These are phyloP conservation scores for Trypanosoma brucei DNA, from an alignment of 208 protist genomes.

Conservation along the genomic window DNA sequence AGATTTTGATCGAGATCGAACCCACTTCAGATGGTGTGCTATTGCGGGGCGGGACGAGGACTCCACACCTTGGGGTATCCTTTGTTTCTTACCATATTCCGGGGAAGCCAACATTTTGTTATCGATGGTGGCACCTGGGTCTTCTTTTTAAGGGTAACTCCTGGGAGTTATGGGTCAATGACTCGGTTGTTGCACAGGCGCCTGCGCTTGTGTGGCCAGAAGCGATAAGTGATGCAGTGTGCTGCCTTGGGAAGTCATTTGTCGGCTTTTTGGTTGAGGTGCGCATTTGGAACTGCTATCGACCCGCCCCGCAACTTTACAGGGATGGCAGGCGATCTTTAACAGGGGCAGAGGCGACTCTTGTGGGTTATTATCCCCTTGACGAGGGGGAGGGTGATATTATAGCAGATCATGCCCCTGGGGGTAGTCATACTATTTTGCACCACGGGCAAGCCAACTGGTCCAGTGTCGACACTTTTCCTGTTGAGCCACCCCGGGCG, in stretches of 20 bases:
- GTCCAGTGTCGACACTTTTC: conserved; percentile 47
- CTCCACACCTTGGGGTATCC: conserved; percentile 70
- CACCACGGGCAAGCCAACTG: conserved; percentile 42
- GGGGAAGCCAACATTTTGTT: conserved; percentile 35
- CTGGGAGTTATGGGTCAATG: conserved; percentile 83
- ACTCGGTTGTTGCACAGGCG: conserved; percentile 37
- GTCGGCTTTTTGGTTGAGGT: conserved; percentile 79
- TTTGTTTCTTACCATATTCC: conserved; percentile 60
- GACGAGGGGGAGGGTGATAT: conserved; percentile 74
- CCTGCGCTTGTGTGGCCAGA: conserved; percentile 53
- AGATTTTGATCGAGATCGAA: conserved; percentile 78
- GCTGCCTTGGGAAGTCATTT: conserved; percentile 69
- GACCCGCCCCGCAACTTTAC: conserved; percentile 50
- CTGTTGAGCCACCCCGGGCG: conserved; percentile 24
- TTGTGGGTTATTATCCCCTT: conserved; percentile 79
- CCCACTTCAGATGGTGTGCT: conserved; percentile 57
- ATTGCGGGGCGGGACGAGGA: conserved; percentile 76
- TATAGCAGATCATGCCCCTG: conserved; percentile 61
- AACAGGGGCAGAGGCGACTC: conserved; percentile 38
- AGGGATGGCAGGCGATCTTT: conserved; percentile 67
- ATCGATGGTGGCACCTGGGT: conserved; percentile 87
- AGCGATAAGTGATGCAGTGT: conserved; percentile 56
- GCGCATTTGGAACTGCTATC: conserved; percentile 67
- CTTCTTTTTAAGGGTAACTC: conserved; percentile 80
- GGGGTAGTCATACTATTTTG: conserved; percentile 56